Conservation (phyloP, 306 rosid genomes). For the Cicer judaicum region DNA sequence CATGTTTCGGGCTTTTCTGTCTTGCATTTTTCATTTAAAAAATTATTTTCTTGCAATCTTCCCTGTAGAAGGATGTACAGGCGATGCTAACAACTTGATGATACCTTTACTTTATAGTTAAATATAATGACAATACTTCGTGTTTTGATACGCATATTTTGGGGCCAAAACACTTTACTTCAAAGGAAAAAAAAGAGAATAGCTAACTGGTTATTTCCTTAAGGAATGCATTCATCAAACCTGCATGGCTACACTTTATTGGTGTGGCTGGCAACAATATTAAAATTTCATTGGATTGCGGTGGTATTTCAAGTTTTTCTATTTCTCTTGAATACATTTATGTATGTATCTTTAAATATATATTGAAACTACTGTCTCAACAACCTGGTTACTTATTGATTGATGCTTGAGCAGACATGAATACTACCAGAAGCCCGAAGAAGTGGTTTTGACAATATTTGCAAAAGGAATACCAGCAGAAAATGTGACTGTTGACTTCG, state of each 20-base stretch:
- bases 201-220: not conserved
- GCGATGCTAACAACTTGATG: not conserved
- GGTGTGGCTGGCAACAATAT: not conserved
- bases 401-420: constrained; percentile 73
- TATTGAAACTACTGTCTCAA: constrained; percentile 29
- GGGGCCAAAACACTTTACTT: not conserved
- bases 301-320: not conserved
- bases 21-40: not conserved
- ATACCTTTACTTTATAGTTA: not conserved
- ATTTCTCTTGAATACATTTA: not conserved
- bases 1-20: constrained; percentile 2
- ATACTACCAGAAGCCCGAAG: constrained; percentile 88
- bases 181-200: not conserved
- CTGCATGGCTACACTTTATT: constrained; percentile 31
- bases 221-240: not conserved
- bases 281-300: constrained; percentile 26
- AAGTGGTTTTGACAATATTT: constrained; percentile 85
- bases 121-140: not conserved
- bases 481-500: constrained; percentile 70
- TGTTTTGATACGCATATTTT: constrained; percentile 10
- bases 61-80: not conserved
- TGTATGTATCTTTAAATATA: not conserved
- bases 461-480: constrained; percentile 83
- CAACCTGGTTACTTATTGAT: constrained; percentile 30
- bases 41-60: not conserved